Base-by-base conservation (phyloP, 176 grass and related monocot species). In the Carex pumila region DNA sequence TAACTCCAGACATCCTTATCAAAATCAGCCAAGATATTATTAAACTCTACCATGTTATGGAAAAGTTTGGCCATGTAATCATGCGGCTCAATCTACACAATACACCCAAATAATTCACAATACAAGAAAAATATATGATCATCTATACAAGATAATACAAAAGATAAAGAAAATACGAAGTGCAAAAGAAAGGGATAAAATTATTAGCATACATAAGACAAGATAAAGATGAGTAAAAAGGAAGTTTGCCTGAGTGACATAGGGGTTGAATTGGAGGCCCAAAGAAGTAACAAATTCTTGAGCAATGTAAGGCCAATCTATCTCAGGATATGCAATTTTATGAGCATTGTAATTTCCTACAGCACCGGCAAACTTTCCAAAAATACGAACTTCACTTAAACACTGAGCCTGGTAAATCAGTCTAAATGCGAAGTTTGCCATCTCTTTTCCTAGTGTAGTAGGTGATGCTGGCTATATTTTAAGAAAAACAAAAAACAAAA, bases 281-380 rank as follows among this genome's bases (percentile, higher is more conserved):
- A 99, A 90, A 30, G 96, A 95, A 68, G 53, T 88, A 31, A 94
- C 93, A 88, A 99, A 99, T 37, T 92, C 89, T 92, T 91, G 87
- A 63, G 91, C 87, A 76, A 92, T 87, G 59, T 79, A 85, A 88
- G 90, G 91, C 96, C 96, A 99, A 47, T 93, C 85, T 85, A 95
- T 73, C 84, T 92, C 84, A 1, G 93, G 93, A 89, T 99, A 99
- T 57, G 96, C 93, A 41, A 89, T 86, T 73, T 88, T 89, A 86
- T 94, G 85, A 86, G 96, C 96, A 86, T 95, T 99, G 81, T 99
- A 99, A 79, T 99, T 99, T 86, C 96, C 96, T 83, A 99, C 91
- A 68, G 96, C 96, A 8, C 96, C 96, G 80, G 96, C 87, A 86
- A 97, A 94, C 75, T 97, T 97, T 36, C 95, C 92, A 12, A 92